Evolutionary conservation across 2,329 filamentous ascomycete species (phyloP).

Genomic region (Purpureocillium takamizusanense): DNA sequence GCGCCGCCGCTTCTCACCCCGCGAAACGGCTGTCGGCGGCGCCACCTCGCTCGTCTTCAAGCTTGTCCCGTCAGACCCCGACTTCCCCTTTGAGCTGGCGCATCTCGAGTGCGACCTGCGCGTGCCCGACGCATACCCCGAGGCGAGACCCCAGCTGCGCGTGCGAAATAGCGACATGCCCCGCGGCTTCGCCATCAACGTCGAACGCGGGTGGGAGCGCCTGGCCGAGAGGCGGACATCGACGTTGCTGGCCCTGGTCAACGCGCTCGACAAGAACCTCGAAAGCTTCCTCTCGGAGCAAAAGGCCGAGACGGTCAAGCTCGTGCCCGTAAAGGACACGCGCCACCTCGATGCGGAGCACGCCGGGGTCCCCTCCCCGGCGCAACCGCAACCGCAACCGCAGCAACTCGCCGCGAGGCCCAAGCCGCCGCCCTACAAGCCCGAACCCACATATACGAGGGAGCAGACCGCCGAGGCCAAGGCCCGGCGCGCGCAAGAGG

Average conservation of each 20-base stretch:
- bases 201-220: constrained; percentile 64
- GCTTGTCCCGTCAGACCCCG: constrained; percentile 67
- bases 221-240: constrained; percentile 45
- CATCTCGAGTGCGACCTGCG: constrained; percentile 58
- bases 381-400: constrained; percentile 1
- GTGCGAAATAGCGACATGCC: constrained; percentile 63
- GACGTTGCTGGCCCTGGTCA: constrained; percentile 58
- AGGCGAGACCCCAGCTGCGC: constrained; percentile 45
- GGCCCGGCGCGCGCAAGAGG: constrained; percentile 54
- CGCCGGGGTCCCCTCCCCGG: constrained; percentile 4
- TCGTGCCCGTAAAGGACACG: constrained; percentile 52
- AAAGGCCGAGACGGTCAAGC: constrained; percentile 63
- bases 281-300: constrained; percentile 61
- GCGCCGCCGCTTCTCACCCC: constrained; percentile 52
- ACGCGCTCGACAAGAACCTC: constrained; percentile 62
- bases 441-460: constrained; percentile 41
- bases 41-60: constrained; percentile 53
- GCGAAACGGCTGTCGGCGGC: constrained; percentile 32
- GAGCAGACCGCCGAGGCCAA: constrained; percentile 56
- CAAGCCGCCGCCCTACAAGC: constrained; percentile 20
- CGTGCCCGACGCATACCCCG: constrained; percentile 57
- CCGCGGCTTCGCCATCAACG: constrained; percentile 64
- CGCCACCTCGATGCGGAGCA: constrained; percentile 29
- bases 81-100: constrained; percentile 72
- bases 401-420: constrained; percentile 4